Base-by-base conservation (phyloP, 1,284 basidiomycete genomes). In the Trametes pubescens region DNA sequence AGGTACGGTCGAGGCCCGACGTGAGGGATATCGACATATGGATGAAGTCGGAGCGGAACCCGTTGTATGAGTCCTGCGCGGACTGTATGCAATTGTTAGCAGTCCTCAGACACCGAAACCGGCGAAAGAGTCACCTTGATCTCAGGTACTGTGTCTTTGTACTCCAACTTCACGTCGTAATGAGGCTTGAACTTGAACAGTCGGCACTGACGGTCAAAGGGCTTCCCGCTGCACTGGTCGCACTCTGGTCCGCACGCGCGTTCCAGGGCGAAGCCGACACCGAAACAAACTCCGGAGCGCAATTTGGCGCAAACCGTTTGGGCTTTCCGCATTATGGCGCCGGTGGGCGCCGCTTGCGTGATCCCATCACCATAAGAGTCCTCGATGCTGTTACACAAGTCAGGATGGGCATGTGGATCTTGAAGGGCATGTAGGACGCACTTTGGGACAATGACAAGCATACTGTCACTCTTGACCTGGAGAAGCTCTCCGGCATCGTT, bases 31-130 rank as follows among this genome's bases (percentile, higher is more conserved):
- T 83, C 0, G 95, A 96, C 59, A 98, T 86, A 78, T 99, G 97
- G 63, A 98, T 90, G 75, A 95, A 98, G 77, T 99, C 92, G 9
- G 96, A 98, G 37, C 97, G 89, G 79, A 98, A 99, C 2, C 87
- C 92, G 63, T 87, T 86, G 76, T 89, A 98, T 0, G 96, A 96
- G 78, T 99, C 96, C 43, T 83, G 77, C 24, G 73, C 65, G 29
- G 77, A 79, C 88, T 88, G 63, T 2, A 18, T 9, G 8, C 43
- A 2, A 38, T 26, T 11, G 11, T 43, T 11, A 55, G 53, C 18
- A 11, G 11, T 2, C 9, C 13, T 16, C 14, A 38, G 29, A 21
- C 26, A 22, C 9, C 14, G n/a, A 18, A 0, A 16, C 22, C 43
- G 32, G 54, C 11, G 14, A 13, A 14, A 22, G 7, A 72, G 82